Evolutionary conservation across 2,329 filamentous ascomycete species (phyloP).

Genomic region (Colletotrichum camelliae): DNA sequence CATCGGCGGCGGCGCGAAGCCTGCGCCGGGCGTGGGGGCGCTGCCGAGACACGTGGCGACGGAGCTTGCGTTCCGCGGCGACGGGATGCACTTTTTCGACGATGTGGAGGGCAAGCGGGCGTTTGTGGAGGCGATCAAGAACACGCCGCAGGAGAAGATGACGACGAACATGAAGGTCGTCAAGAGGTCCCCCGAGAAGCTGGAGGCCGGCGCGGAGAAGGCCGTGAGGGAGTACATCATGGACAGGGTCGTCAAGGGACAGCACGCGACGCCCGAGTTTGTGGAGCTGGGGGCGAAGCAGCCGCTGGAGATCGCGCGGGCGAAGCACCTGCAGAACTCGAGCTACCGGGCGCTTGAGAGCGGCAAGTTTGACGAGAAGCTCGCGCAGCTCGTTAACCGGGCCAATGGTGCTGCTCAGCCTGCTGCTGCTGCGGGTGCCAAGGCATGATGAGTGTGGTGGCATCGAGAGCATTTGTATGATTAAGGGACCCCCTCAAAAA

Average conservation of each 20-base stretch:
- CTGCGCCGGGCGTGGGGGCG: not conserved
- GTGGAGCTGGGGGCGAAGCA: slow-evolving; percentile 27
- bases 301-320: slow-evolving; percentile 36
- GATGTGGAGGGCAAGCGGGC: slow-evolving; percentile 26
- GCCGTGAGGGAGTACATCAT: slow-evolving; percentile 36
- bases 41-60: slow-evolving; percentile 34
- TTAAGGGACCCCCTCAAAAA: not conserved
- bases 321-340: slow-evolving; percentile 41
- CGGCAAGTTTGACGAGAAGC: slow-evolving; percentile 44
- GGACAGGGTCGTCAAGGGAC: slow-evolving; percentile 37
- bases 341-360: slow-evolving; percentile 39
- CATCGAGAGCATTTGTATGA: slow-evolving; percentile 1
- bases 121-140: slow-evolving; percentile 16
- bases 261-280: slow-evolving; percentile 40
- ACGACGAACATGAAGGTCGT: slow-evolving; percentile 14
- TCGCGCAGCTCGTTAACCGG: slow-evolving; percentile 34
- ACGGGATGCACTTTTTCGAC: slow-evolving; percentile 21
- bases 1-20: not conserved
- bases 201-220: slow-evolving; percentile 36
- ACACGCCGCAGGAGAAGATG: slow-evolving; percentile 9
- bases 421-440: slow-evolving; percentile 21
- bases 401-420: slow-evolving; percentile 24
- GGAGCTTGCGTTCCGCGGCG: slow-evolving; percentile 28
- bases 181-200: slow-evolving; percentile 25
- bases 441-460: slow-evolving; percentile 13